Evolutionary conservation across 768 basidiomycete species (phyloP), one percentile per base, ranked within the genome.

Genomic region (Mycena amicta): DNA sequence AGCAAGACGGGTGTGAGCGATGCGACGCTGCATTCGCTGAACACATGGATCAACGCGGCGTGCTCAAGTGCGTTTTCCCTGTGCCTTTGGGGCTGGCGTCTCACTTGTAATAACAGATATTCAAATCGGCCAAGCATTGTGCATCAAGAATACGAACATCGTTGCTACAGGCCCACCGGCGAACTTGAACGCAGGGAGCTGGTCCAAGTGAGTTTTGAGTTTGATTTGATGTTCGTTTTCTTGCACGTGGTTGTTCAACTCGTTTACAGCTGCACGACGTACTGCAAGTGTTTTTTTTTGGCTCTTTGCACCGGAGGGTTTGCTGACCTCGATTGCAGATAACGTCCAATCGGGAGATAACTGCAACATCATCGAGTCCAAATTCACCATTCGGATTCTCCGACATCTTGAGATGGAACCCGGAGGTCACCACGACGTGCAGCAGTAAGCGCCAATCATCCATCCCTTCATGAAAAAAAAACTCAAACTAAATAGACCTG

Each of bases 161-260:
- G 4, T 47, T 5, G 18, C 26, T 2, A 3, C 43, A 3, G 56
- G 56, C 3, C 56, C 50, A 22, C 56, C 56, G 5, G 56, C 56
- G 6, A 57, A 57, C 43, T 52, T 57, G 29, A 57, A 57, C 25
- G 49, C 56, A 3, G 56, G 56, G 23, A 52, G 50, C 20, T 57
- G 56, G 56, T 52, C 50, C 15, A 56, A 56, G 55, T 56, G 28
- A 25, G 55, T 56, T 28, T n/a, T n/a, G n/a, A n/a, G n/a, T 28
- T 18, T 30, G 23, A 27, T 49, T 37, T 37, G 8, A 37, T 37
- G 33, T 37, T 37, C n/a, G n/a, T n/a, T n/a, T n/a, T n/a, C n/a
- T n/a, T n/a, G n/a, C n/a, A n/a, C n/a, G n/a, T n/a, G 18, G 22
- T 49, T 51, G 25, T 50, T 29, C 13, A 18, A 37, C 33, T 37